Base-by-base conservation (phyloP, 2,329 filamentous ascomycete species). In the Alternaria gaisen region DNA sequence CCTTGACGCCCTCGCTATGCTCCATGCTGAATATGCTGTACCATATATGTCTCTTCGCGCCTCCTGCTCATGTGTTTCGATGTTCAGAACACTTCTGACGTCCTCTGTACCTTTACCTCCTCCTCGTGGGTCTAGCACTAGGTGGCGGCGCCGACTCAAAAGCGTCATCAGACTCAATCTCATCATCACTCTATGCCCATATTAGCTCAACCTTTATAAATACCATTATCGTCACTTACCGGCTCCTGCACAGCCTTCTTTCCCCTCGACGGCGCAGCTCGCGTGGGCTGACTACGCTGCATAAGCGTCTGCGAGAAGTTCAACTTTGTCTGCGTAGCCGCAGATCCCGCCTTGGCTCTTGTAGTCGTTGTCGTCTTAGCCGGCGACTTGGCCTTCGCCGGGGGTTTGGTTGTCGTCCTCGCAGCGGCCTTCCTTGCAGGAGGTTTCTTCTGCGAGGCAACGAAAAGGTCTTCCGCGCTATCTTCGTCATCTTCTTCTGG, bases 401-500 rank as follows among this genome's bases (percentile, higher is more conserved):
- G 66, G 28, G 60, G 30, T 56, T 62, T 68, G 12, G 59, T 53
- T 24, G 52, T 44, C 56, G 52, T 44, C 56, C 26, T 61, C 5
- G 73, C 61, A 18, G 66, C 47, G 10, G 68, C 9, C 58, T 76
- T 78, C 63, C 68, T 77, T 24, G 68, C 63, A n/a, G 73, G 65
- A 5, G 71, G 66, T 42, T 73, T 76, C 63, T 68, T 68, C 28
- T 64, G 46, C 52, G 72, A 67, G 47, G 69, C 77, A 44, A 83
- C 79, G 58, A 84, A 83, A 1, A 83, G 70, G 7, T 74, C 75
- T 32, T 80, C 73, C n/a, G 74, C 78, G 10, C 84, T 84, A 16
- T 85, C 84, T 22, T 50, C 46, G 22, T 48, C 46, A n/a, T 50
- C 46, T 4, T 38, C 46, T 38, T 48, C 46, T 32, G 32, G 32